Evolutionary conservation across 495 filamentous ascomycete genomes (phyloP).

Genomic region (Neurospora sp.): DNA sequence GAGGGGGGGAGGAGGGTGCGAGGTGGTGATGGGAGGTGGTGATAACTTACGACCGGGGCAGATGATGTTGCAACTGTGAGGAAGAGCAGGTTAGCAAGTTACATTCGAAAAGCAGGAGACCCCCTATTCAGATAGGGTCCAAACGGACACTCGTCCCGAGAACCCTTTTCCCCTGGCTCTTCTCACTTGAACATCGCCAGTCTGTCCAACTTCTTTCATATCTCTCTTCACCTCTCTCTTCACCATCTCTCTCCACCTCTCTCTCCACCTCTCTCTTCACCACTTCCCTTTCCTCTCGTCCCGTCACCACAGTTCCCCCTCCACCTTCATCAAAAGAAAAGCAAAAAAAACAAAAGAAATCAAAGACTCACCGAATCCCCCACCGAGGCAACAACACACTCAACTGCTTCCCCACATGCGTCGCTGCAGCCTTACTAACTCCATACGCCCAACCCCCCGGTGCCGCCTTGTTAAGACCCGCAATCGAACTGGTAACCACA

Average conservation of each 20-base stretch:
- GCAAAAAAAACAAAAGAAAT: constrained; percentile 4
- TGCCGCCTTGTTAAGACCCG: constrained; percentile 43
- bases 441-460: constrained; percentile 52
- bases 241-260: neutral
- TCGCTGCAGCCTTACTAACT: constrained; percentile 52
- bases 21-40: neutral
- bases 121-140: neutral
- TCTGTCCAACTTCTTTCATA: neutral
- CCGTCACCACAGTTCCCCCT: neutral
- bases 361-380: constrained; percentile 38
- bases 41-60: constrained; percentile 51
- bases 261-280: neutral
- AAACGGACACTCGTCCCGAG: too few species aligned
- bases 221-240: neutral
- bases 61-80: constrained; percentile 48
- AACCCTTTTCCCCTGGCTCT: too few species aligned
- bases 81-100: neutral
- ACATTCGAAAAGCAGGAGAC: constrained; percentile 20
- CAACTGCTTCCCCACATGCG: constrained; percentile 55
- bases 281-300: neutral
- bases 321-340: constrained; percentile 31
- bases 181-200: too few species aligned
- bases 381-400: constrained; percentile 43
- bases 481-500: constrained; percentile 54
- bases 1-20: neutral